Conservation (phyloP, 164 flowering plant genomes). For the Piper longum region DNA sequence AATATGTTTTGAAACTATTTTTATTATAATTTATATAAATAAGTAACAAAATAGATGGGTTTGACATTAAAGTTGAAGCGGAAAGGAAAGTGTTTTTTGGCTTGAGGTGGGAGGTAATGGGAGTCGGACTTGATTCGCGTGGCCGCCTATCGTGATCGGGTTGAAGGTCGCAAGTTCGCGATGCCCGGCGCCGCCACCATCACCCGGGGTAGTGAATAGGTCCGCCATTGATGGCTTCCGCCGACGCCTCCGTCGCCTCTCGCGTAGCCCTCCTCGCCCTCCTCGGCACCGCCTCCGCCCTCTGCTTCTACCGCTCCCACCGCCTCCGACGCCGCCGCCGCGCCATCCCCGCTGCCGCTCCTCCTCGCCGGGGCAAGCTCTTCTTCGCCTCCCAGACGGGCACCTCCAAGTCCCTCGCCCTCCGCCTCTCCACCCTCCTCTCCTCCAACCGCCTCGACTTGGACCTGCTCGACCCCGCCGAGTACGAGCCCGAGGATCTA, state of each 20-base stretch:
- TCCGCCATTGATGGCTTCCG: background rate
- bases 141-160: no score
- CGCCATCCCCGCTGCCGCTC: constrained; percentile 4
- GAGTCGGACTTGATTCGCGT: no score
- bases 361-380: constrained; percentile 32
- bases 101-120: no score
- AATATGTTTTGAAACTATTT: no score
- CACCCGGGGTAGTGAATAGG: no score
- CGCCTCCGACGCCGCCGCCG: constrained; percentile 29
- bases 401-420: constrained; percentile 76
- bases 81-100: no score
- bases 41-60: no score
- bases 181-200: no score
- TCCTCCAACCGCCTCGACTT: constrained; percentile 23
- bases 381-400: constrained; percentile 78
- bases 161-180: no score
- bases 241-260: constrained; percentile 16
- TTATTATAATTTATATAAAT: no score
- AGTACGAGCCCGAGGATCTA: constrained; percentile 89
- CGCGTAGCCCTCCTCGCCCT: constrained; percentile 50
- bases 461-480: constrained; percentile 51
- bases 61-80: no score
- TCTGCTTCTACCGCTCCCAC: constrained; percentile 66
- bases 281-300: constrained; percentile 53
- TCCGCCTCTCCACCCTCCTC: constrained; percentile 38